Base-by-base conservation (phyloP, 108 stramenopile genomes). In the Skeletonema costatum region DNA sequence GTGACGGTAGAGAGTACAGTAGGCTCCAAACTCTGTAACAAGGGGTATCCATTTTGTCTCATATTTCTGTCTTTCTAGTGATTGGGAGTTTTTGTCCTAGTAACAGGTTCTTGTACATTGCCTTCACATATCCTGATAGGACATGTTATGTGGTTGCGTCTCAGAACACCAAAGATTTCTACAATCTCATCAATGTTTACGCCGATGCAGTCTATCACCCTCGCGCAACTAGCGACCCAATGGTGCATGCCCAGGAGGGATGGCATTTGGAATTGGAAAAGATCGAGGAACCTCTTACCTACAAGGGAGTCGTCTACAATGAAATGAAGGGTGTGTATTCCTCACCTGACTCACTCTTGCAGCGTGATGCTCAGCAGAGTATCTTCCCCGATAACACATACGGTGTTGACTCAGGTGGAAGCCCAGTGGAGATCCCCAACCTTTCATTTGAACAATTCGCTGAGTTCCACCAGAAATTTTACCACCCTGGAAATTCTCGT, bases 311-410 rank as follows among this genome's bases (percentile, higher is more conserved):
- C 31, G 99, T 99, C 10, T 99, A 92, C 92, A 99, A 99, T 70
- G 99, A 99, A 88, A 99, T 99, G 99, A 99, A 99, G 87, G 99
- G 99, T 25, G 98, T 99, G 8, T 99, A 99, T 74, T 96, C 94
- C 25, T 88, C 86, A 39, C 93, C 98, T 10, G 98, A 98, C 75
- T 92, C 94, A 12, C 85, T 97, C 25, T 65, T 97, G 63, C 87
- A 84, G 60, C 84, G 97, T 32, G 97, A 96, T 59, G 86, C 93
- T 30, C 98, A 98, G 82, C 87, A 94, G 77, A 88, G 90, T 36
- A 74, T 98, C 38, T 99, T 99, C 70, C 98, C 98, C 4, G 96
- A 97, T 84, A 98, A 94, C 75, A 92, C 97, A 8, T 99, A 99
- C 70, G 91, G 86, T 16, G 94, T 97, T 1, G 97, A 98, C 77